Percentiles rank a stretch among this genome's conserved stretches.
These are phyloP conservation scores for Amylostereum chailletii DNA, from an alignment of 1,284 basidiomycete species.

Conservation along the genomic window DNA sequence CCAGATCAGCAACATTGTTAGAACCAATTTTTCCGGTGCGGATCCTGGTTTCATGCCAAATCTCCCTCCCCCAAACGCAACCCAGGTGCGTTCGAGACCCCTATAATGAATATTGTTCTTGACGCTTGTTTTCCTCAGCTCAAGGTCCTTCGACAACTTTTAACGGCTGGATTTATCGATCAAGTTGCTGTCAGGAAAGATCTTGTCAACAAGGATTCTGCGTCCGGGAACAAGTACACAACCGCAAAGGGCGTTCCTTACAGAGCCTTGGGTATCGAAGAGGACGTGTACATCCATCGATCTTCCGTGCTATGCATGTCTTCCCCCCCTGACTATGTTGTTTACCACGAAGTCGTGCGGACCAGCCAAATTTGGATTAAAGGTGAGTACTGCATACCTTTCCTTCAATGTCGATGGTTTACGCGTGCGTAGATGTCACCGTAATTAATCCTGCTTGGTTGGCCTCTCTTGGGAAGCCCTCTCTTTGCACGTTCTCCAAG, in stretches of 20 bases:
- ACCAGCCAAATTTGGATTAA: conserved; percentile 77
- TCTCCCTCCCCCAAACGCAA: conserved; percentile 63
- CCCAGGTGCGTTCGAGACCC: conserved; percentile 46
- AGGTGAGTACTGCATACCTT: conserved; percentile 38
- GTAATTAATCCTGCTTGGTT: conserved; percentile 89
- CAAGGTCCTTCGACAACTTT: conserved; percentile 85
- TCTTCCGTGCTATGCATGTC: conserved; percentile 69
- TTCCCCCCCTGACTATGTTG: conserved; percentile 81
- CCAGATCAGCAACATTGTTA: conserved; percentile 82
- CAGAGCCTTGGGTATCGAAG: conserved; percentile 70
- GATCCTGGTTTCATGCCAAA: conserved; percentile 52
- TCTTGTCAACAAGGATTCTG: conserved; percentile 48
- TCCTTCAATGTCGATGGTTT: conserved; percentile 7
- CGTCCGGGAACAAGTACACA: conserved; percentile 61
- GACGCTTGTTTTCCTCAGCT: conserved; percentile 38
- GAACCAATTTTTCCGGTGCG: conserved; percentile 55
- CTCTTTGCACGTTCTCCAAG: conserved; percentile 86
- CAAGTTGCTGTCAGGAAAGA: conserved; percentile 93
- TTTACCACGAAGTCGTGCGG: conserved; percentile 77
- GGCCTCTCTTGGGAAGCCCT: conserved; percentile 65
- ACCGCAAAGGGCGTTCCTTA: conserved; percentile 82
- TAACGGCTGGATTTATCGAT: conserved; percentile 91
- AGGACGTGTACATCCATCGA: conserved; percentile 92
- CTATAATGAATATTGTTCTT: conserved; percentile 2
- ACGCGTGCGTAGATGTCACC: conserved; percentile 54